A percentile compares a stretch with the other conserved stretches of the same genome.
phyloP scores from a whole-genome alignment of 2,329 filamentous ascomycete genomes.

The Grosmannia clavigera region DNA sequence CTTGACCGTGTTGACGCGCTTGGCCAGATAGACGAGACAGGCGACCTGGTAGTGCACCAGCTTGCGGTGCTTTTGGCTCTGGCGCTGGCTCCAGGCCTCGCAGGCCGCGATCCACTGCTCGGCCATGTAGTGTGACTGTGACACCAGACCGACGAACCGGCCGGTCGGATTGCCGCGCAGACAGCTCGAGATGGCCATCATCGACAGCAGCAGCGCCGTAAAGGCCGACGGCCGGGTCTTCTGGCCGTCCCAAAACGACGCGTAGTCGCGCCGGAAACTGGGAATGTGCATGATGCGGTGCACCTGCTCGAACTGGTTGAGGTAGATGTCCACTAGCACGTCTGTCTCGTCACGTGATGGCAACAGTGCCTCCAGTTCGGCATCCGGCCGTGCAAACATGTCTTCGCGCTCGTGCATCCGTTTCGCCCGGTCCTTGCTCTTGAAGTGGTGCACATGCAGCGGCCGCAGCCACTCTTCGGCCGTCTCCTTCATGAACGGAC shows the following conservation, averaged over 20 bases:
- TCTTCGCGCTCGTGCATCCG: slow-evolving; percentile 39
- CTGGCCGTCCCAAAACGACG: slow-evolving; percentile 38
- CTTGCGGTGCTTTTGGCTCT: slow-evolving; percentile 49
- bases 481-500: slow-evolving; percentile 50
- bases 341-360: slow-evolving; percentile 22
- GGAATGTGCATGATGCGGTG: slow-evolving; percentile 43
- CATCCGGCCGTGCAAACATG: slow-evolving; percentile 33
- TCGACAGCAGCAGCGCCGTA: slow-evolving; percentile 45
- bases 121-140: slow-evolving; percentile 40
- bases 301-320: slow-evolving; percentile 26
- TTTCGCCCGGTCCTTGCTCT: slow-evolving; percentile 43
- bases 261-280: slow-evolving; percentile 44
- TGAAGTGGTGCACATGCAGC: slow-evolving; percentile 39
- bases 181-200: slow-evolving; percentile 47
- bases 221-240: slow-evolving; percentile 37
- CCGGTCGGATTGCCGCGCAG: slow-evolving; percentile 38
- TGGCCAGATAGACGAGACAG: slow-evolving; percentile 47
- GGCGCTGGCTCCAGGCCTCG: slow-evolving; percentile 39
- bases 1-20: slow-evolving; percentile 48
- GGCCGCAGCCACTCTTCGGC: slow-evolving; percentile 49
- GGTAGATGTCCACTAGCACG: slow-evolving; percentile 21
- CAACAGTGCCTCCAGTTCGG: slow-evolving; percentile 34
- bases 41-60: slow-evolving; percentile 49
- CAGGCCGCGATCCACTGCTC: slow-evolving; percentile 44
- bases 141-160: slow-evolving; percentile 46